These are phyloP conservation scores for Coprinopsis marcescibilis DNA, from an alignment of 768 basidiomycete species.

Conservation along the genomic window DNA sequence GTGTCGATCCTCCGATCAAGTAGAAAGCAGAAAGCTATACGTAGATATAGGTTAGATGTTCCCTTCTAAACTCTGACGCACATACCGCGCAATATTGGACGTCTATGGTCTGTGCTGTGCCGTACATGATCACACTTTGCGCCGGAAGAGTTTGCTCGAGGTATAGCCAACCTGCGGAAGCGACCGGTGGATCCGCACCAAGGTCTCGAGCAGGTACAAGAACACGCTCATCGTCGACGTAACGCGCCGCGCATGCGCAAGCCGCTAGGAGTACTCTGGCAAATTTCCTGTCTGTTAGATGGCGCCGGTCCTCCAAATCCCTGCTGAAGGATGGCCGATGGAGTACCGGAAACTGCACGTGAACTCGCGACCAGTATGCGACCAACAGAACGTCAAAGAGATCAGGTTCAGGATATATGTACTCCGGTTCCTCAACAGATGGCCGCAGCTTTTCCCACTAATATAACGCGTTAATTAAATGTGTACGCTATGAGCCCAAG, in stretches of 20 bases:
- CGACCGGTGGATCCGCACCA: slow-evolving; percentile 29
- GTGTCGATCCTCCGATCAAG: slow-evolving; percentile 32
- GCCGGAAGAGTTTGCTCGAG: slow-evolving; percentile 57
- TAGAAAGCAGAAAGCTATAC: slow-evolving; percentile 24
- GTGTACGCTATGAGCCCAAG: no score
- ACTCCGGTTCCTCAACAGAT: slow-evolving; percentile 20
- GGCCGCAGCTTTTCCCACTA: slow-evolving; percentile 34
- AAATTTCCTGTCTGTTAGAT: slow-evolving; percentile 47
- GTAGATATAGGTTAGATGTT: background rate
- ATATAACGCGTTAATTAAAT: slow-evolving; percentile 1
- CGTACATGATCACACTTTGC: slow-evolving; percentile 46
- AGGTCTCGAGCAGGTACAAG: slow-evolving; percentile 15
- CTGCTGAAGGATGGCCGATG: slow-evolving; percentile 63
- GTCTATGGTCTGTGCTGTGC: slow-evolving; percentile 57
- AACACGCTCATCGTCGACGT: slow-evolving; percentile 43
- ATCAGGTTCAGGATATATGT: slow-evolving; percentile 43
- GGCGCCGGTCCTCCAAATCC: slow-evolving; percentile 38
- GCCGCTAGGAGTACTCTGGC: slow-evolving; percentile 54
- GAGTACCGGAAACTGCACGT: slow-evolving; percentile 52
- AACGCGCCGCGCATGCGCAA: slow-evolving; percentile 58
- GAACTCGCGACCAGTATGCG: slow-evolving; percentile 52
- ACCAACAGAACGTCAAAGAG: slow-evolving; percentile 46
- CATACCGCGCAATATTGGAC: slow-evolving; percentile 63
- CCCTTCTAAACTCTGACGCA: slow-evolving; percentile 16
- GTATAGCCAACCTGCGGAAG: slow-evolving; percentile 54